Evolutionary conservation across 2,329 filamentous ascomycete genomes (phyloP).

Genomic region (Oidium heveae): DNA sequence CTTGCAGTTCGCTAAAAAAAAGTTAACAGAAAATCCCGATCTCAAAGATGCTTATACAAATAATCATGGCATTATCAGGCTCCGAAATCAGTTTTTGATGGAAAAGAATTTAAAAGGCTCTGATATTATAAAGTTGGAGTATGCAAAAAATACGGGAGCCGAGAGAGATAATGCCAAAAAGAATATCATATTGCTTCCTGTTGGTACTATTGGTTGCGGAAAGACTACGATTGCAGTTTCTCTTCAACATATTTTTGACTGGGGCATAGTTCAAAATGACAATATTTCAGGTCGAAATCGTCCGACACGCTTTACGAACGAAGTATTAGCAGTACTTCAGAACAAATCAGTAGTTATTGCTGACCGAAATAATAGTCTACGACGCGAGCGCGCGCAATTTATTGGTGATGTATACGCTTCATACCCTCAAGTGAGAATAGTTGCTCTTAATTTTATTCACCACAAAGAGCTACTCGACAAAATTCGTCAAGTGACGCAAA

Average conservation of each 20-base stretch:
- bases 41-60: conserved; percentile 48
- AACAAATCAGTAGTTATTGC: conserved; percentile 54
- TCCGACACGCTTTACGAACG: conserved; percentile 51
- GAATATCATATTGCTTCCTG: conserved; percentile 63
- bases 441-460: conserved; percentile 77
- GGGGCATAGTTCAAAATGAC: conserved; percentile 91
- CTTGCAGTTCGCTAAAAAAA: conserved; percentile 50
- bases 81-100: conserved; percentile 68
- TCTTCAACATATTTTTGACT: conserved; percentile 58
- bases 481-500: conserved; percentile 49
- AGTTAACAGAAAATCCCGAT: conserved; percentile 40
- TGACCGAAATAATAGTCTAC: conserved; percentile 84
- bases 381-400: conserved; percentile 67
- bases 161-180: conserved; percentile 27
- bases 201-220: conserved; percentile 85
- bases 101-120: conserved; percentile 66
- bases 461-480: conserved; percentile 37
- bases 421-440: conserved; percentile 39
- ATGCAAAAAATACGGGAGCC: conserved; percentile 22
- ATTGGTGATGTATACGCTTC: conserved; percentile 48
- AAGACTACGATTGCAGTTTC: conserved; percentile 84
- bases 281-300: conserved; percentile 66
- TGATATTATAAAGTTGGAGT: conserved; percentile 61
- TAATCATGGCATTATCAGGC: conserved; percentile 85
- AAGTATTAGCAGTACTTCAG: conserved; percentile 38